phyloP scores from a whole-genome alignment of 225 moss, liverwort and hornwort genomes.

The Physcomitrium patens region DNA sequence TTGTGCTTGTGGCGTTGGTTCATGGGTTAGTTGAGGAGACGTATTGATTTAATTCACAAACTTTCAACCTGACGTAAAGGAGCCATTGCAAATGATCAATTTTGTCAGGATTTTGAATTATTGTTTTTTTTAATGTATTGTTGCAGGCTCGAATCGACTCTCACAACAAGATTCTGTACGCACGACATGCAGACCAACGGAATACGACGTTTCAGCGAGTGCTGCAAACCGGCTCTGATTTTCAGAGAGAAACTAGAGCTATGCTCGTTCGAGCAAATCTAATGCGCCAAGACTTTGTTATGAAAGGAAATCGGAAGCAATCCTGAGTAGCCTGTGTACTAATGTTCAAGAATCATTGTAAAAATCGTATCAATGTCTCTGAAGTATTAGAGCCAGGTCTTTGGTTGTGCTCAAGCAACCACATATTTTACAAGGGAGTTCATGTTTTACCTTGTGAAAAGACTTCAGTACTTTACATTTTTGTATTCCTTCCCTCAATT shows the following conservation, averaged over 20 bases:
- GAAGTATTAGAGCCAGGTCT: slow-evolving; percentile 10
- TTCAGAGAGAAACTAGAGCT: slow-evolving; percentile 96
- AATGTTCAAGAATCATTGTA: slow-evolving; percentile 13
- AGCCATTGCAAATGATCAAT: background rate
- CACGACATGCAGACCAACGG: slow-evolving; percentile 97
- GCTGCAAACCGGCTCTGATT: slow-evolving; percentile 93
- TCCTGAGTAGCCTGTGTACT: slow-evolving; percentile 28
- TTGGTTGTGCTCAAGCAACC: slow-evolving; percentile 22
- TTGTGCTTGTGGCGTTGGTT: background rate
- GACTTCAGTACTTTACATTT: slow-evolving; percentile 22
- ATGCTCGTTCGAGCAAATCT: slow-evolving; percentile 97
- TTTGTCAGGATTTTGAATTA: slow-evolving; percentile 6
- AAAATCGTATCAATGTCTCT: slow-evolving; percentile 13
- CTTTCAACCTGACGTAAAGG: background rate
- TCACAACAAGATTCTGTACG: slow-evolving; percentile 98
- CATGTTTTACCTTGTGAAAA: slow-evolving; percentile 13
- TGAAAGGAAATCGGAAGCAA: slow-evolving; percentile 79
- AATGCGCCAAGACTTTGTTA: slow-evolving; percentile 94
- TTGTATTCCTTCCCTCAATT: slow-evolving; percentile 28
- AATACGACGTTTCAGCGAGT: slow-evolving; percentile 95
- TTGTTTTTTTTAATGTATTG: background rate
- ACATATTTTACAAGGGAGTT: slow-evolving; percentile 24
- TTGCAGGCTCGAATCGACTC: slow-evolving; percentile 96
- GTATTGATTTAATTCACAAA: background rate
- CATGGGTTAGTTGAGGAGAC: slow-evolving; percentile 12